Conservation (phyloP, 129 eudicot species). For the Saussurea involucrata region DNA sequence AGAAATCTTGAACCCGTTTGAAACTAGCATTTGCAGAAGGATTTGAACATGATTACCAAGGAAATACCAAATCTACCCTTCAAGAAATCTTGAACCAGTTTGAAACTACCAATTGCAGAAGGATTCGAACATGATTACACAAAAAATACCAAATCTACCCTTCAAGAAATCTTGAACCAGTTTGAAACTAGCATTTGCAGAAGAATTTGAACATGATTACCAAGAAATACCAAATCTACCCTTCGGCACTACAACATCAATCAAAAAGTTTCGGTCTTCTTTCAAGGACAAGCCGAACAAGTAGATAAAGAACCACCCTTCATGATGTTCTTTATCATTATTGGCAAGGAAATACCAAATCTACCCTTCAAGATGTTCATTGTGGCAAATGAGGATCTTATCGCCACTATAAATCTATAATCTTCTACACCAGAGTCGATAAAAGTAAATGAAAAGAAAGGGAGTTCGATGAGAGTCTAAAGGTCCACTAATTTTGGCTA, state of each 20-base stretch:
- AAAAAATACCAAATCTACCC: not conserved
- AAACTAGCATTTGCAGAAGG: too few relatives aligned
- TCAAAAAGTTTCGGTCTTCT: not conserved
- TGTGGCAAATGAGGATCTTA: not conserved
- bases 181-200: not conserved
- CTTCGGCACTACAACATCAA: not conserved
- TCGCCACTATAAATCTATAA: not conserved
- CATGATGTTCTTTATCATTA: not conserved
- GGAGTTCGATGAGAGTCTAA: not conserved
- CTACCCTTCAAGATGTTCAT: conserved; percentile 11
- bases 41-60: too few relatives aligned
- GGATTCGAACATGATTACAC: not conserved
- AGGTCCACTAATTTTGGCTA: not conserved
- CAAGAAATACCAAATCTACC: too few relatives aligned
- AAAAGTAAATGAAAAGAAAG: not conserved
- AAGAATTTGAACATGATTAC: not conserved
- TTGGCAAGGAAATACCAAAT: not conserved
- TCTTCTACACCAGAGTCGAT: not conserved
- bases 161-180: not conserved
- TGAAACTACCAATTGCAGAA: not conserved
- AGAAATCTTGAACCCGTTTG: too few relatives aligned
- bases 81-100: too few relatives aligned
- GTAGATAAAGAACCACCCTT: not conserved
- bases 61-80: too few relatives aligned
- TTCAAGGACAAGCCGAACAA: not conserved